These are phyloP conservation scores for Arabidopsis hybrid DNA, from an alignment of 441 rosid genomes.

Conservation along the genomic window DNA sequence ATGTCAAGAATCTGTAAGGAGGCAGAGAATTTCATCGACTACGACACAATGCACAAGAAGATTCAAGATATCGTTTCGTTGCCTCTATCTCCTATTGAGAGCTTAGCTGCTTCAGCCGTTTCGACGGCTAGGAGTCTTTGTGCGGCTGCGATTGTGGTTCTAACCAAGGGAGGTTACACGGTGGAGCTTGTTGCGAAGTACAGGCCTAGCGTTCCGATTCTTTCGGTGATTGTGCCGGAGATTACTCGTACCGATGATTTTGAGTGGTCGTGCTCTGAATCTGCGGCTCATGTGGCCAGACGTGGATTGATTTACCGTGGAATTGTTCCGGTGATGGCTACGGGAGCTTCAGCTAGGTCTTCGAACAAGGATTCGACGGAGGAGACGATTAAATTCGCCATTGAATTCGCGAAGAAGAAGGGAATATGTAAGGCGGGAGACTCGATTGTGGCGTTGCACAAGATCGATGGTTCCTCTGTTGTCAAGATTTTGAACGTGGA, in stretches of 20 bases:
- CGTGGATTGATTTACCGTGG: conserved; percentile 67
- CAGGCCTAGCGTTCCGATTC: conserved; percentile 64
- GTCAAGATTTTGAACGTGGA: conserved; percentile 58
- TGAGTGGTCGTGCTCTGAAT: conserved; percentile 64
- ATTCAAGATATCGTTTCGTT: conserved; percentile 49
- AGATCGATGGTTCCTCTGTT: conserved; percentile 54
- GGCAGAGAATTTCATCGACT: conserved; percentile 59
- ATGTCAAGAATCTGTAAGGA: conserved; percentile 73
- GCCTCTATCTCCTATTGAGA: conserved; percentile 65
- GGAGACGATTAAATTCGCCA: conserved; percentile 50
- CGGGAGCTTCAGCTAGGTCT: conserved; percentile 59
- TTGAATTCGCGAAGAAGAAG: conserved; percentile 50
- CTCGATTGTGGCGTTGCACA: conserved; percentile 56
- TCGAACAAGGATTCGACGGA: conserved; percentile 73
- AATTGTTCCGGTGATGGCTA: conserved; percentile 54
- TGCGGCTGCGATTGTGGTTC: conserved; percentile 61
- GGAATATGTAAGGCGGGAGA: conserved; percentile 58
- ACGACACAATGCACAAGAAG: conserved; percentile 52
- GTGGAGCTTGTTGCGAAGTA: conserved; percentile 65
- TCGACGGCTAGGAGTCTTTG: conserved; percentile 49
- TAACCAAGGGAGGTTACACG: conserved; percentile 61
- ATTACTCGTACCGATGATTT: conserved; percentile 65
- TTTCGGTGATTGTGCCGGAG: conserved; percentile 57
- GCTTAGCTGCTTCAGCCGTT: conserved; percentile 65
- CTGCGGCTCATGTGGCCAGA: conserved; percentile 53